Percentiles rank a stretch among this genome's conserved stretches.
Conservation (phyloP, 306 rosid species). For the Vachellia pachyceras region DNA sequence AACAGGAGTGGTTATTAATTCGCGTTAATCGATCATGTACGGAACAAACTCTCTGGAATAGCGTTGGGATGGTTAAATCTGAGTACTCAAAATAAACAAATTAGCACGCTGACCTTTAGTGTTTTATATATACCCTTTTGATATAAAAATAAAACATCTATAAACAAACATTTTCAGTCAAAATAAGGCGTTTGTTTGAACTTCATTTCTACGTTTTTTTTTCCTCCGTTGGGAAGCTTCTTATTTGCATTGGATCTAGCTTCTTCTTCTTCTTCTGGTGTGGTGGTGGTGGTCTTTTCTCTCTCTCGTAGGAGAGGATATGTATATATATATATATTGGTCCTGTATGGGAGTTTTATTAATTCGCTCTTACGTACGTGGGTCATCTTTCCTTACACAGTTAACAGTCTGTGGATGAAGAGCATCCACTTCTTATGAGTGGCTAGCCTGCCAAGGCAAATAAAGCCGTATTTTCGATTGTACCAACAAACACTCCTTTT, state of each 20-base stretch:
- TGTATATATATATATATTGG: too few species aligned
- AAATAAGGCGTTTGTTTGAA: not conserved
- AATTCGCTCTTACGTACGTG: too few species aligned
- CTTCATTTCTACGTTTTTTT: not conserved
- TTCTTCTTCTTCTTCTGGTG: not conserved
- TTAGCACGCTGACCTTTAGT: not conserved
- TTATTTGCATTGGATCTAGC: too few species aligned
- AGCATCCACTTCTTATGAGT: not conserved
- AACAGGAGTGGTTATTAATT: not conserved
- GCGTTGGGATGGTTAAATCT: not conserved
- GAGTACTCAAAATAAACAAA: too few species aligned
- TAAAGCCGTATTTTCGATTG: not conserved
- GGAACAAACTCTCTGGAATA: too few species aligned
- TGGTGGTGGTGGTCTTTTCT: not conserved
- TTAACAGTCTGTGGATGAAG: not conserved
- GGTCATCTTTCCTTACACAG: too few species aligned
- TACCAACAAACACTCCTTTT: not conserved
- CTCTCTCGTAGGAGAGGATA: not conserved
- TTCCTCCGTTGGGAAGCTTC: not conserved
- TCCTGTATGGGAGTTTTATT: too few species aligned
- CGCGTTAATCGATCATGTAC: not conserved
- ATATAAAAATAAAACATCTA: not conserved
- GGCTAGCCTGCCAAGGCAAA: not conserved
- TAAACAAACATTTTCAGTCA: not conserved
- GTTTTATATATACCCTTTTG: not conserved